These are phyloP conservation scores for Neurospora intermedia DNA, from an alignment of 495 filamentous ascomycete genomes.

Conservation along the genomic window DNA sequence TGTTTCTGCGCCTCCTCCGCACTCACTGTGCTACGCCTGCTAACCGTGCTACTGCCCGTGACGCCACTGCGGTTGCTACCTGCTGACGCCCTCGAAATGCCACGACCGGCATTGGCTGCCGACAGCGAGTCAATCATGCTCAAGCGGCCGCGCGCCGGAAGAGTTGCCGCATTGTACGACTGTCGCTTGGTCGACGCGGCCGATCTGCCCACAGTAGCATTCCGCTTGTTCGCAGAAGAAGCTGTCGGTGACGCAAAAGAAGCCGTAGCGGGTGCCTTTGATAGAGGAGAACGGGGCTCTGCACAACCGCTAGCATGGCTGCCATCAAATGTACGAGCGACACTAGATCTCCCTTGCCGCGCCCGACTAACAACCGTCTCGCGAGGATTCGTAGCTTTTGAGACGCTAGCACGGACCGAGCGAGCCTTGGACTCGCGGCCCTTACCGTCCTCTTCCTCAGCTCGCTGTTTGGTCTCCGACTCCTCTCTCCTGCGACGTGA, in stretches of 20 bases:
- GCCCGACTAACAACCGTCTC: constrained; percentile 50
- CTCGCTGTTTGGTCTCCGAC: constrained; percentile 50
- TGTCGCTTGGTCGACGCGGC: background rate
- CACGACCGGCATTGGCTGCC: constrained; percentile 10
- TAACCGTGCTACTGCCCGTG: constrained; percentile 4
- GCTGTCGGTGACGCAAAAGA: constrained; percentile 3
- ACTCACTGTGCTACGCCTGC: constrained; percentile 28
- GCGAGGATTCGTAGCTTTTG: constrained; percentile 23
- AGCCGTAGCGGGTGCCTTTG: background rate
- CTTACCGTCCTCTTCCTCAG: constrained; percentile 47
- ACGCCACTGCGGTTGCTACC: constrained; percentile 8
- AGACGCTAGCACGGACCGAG: constrained; percentile 39
- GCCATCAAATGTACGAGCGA: constrained; percentile 5
- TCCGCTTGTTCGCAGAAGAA: background rate
- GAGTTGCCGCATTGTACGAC: background rate
- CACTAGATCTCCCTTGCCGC: constrained; percentile 33
- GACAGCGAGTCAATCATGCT: background rate
- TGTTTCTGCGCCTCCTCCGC: constrained; percentile 40
- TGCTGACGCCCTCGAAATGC: constrained; percentile 14
- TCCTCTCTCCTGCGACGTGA: constrained; percentile 58
- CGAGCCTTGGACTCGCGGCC: constrained; percentile 54
- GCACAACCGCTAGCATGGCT: constrained; percentile 4
- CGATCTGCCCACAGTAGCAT: background rate
- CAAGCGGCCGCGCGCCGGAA: background rate
- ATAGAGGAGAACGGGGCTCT: background rate